These are phyloP conservation scores for Acanthamoeba culbertsoni DNA, from an alignment of 208 protist species.

Conservation along the genomic window DNA sequence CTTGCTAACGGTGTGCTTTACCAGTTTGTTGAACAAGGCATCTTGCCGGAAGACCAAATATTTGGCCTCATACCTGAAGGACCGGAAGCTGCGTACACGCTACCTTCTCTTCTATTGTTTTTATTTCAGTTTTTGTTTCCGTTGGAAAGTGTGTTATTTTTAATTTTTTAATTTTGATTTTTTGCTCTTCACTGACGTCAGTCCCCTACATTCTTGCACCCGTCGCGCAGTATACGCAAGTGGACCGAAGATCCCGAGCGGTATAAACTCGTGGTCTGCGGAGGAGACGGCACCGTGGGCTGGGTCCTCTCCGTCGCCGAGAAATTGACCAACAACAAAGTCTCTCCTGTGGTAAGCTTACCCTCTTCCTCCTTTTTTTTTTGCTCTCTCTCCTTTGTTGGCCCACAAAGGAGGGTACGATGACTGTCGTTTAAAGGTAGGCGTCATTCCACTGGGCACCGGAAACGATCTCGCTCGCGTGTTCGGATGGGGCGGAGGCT, in stretches of 20 bases:
- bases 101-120: background rate
- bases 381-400: too few species aligned
- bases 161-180: too few species aligned
- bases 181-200: background rate
- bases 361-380: background rate
- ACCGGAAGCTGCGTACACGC: background rate
- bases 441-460: conserved; percentile 41
- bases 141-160: too few species aligned
- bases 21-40: background rate
- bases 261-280: background rate
- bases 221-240: background rate
- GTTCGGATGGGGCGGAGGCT: conserved; percentile 47
- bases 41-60: conserved; percentile 22
- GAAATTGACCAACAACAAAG: background rate
- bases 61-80: conserved; percentile 36
- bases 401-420: too few species aligned
- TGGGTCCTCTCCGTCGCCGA: conserved; percentile 25
- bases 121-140: too few species aligned
- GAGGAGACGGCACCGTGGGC: conserved; percentile 30
- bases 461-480: conserved; percentile 33
- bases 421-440: background rate
- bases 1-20: too few species aligned
- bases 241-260: conserved; percentile 1
- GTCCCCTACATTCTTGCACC: background rate
- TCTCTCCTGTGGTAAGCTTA: background rate